Base-by-base conservation (phyloP, 768 basidiomycete genomes). In the Kwoniella pini region DNA sequence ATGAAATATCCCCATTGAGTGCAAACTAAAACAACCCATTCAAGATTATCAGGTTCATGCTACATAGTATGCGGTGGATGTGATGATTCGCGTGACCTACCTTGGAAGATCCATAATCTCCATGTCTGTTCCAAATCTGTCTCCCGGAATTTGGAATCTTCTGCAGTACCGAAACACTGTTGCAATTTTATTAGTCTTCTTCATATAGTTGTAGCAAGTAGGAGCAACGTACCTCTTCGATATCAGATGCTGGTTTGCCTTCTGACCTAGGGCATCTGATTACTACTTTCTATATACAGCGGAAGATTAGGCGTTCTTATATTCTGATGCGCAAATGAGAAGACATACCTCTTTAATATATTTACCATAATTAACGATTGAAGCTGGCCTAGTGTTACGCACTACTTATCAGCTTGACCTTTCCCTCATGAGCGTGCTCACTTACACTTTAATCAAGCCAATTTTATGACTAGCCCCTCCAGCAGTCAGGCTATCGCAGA, bases 1-100 rank as follows among this genome's bases (percentile, higher is more conserved):
- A 83, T 86, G 76, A 95, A 93, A 78, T 91, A 99, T 1, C 93
- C 95, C 95, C 95, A 97, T 70, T 95, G 85, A 0, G 90, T 92
- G 81, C 91, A 93, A 53, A 91, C 74, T 65, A 44, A 22, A 3
- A 12, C 15, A n/a, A n/a, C n/a, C n/a, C n/a, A 28, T 31, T 36
- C 28, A 58, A 24, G 43, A 4, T 15, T 22, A 28, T 39, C n/a
- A n/a, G n/a, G n/a, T n/a, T n/a, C n/a, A n/a, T 36, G 15, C 15
- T 15, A 36, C 33, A 36, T 15, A 15, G 33, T 36, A 36, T 7
- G 9, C 9, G 33, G 15, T 36, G 15, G 33, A 36, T 15, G 15
- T 36, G 7, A 9, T 36, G 42, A 12, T 21, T 6, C 42, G 19
- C n/a, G 10, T 12, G 9, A 62, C 74, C n/a, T 19, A 76, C 72